Evolutionary conservation across 805 yeast species (phyloP).

Genomic region (Kluyveromyces starmeri): DNA sequence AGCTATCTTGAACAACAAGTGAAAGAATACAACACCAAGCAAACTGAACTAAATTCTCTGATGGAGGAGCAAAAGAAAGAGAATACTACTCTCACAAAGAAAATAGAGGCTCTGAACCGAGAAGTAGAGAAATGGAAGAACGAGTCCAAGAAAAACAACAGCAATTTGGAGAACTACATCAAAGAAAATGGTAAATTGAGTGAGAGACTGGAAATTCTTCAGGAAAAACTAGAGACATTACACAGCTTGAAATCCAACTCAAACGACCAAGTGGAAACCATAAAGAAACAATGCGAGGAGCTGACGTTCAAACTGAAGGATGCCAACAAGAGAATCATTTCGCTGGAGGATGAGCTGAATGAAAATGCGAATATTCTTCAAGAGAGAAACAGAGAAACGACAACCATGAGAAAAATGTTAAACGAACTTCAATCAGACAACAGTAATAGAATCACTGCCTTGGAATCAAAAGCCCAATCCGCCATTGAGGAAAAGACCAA

Average conservation of each 20-base stretch:
- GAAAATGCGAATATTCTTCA: slow-evolving; percentile 66
- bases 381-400: slow-evolving; percentile 73
- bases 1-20: slow-evolving; percentile 34
- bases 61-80: slow-evolving; percentile 27
- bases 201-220: slow-evolving; percentile 34
- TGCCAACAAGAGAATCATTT: slow-evolving; percentile 47
- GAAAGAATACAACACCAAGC: slow-evolving; percentile 28
- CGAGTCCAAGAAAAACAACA: slow-evolving; percentile 34
- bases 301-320: slow-evolving; percentile 60
- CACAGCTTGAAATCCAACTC: slow-evolving; percentile 32
- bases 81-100: slow-evolving; percentile 25
- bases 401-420: slow-evolving; percentile 59
- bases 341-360: slow-evolving; percentile 71
- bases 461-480: slow-evolving; percentile 42
- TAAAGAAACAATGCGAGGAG: slow-evolving; percentile 68
- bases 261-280: slow-evolving; percentile 37
- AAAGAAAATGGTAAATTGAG: slow-evolving; percentile 34
- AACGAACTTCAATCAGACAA: slow-evolving; percentile 59
- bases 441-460: slow-evolving; percentile 43
- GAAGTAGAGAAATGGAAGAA: slow-evolving; percentile 31
- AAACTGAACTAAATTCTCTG: slow-evolving; percentile 21
- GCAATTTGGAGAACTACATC: slow-evolving; percentile 28
- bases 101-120: slow-evolving; percentile 24
- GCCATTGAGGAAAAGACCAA: slow-evolving; percentile 53
- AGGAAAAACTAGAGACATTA: slow-evolving; percentile 32